phyloP scores from a whole-genome alignment of 257 asterid genomes.

The Cynanchum wilfordii region DNA sequence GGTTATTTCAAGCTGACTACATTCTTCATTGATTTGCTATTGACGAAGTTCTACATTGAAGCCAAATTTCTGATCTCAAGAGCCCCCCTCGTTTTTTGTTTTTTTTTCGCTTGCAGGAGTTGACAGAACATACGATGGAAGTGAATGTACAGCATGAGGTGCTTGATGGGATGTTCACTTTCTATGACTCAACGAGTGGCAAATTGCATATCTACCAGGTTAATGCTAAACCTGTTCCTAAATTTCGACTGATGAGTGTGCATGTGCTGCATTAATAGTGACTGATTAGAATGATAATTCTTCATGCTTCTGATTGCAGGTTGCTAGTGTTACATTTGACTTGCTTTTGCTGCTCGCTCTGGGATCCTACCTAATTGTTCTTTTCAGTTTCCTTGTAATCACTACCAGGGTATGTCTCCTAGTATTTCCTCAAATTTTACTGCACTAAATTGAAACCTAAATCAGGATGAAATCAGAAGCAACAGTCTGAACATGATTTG shows the following conservation, averaged over 20 bases:
- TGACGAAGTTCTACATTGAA: neutral
- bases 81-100: neutral
- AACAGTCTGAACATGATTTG: slow-evolving; percentile 6
- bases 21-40: neutral
- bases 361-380: slow-evolving; percentile 80
- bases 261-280: neutral
- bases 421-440: neutral
- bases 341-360: slow-evolving; percentile 77
- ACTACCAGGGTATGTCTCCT: slow-evolving; percentile 68
- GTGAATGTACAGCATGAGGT: slow-evolving; percentile 74
- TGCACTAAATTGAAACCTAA: neutral
- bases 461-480: neutral
- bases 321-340: slow-evolving; percentile 87
- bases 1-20: neutral
- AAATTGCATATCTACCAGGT: slow-evolving; percentile 84
- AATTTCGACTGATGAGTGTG: too few species aligned
- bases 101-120: slow-evolving; percentile 44
- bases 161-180: slow-evolving; percentile 77
- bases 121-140: slow-evolving; percentile 62
- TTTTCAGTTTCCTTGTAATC: slow-evolving; percentile 70
- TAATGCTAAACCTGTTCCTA: slow-evolving; percentile 8
- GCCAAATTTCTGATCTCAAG: neutral
- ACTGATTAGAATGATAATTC: neutral
- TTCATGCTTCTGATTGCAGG: slow-evolving; percentile 39
- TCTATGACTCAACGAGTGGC: slow-evolving; percentile 71